Base-by-base conservation (phyloP, 2,329 filamentous ascomycete genomes). In the Exophiala spinifera region DNA sequence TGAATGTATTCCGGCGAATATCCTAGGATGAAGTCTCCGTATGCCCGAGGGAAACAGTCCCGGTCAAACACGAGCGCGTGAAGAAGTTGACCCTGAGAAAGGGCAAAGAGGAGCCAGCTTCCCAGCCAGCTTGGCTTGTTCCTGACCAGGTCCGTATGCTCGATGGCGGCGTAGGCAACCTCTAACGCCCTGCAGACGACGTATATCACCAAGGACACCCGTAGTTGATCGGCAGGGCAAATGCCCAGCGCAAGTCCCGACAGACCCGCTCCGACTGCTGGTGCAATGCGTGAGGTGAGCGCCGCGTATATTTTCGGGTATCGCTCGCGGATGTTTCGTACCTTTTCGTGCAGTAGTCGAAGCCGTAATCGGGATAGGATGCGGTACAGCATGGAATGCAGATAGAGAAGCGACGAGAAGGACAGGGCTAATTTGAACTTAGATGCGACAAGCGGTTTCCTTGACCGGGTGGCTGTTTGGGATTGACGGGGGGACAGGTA, bases 311-410 rank as follows among this genome's bases (percentile, higher is more conserved):
- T 82, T 15, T 82, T 82, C 0, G 91, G 91, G 65, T 97, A 96
- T 50, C 92, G 86, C 53, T 80, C 77, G 13, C 91, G 82, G 72
- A 97, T 96, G 0, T 89, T 86, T 51, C 82, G 80, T 1, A 91
- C 90, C 53, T 89, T 82, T n/a, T 89, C 82, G 33, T 87, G 85
- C 39, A 95, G 83, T 3, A 99, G 78, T 60, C 90, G 89, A 1
- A 81, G 78, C 45, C 92, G 86, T 40, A 97, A 76, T 23, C 89
- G 83, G 21, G 82, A 82, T 64, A 97, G 88, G 77, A 97, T 96
- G 55, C 92, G 89, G 73, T 92, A 90, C 21, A 97, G 83, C 1
- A 96, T 78, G 25, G 94, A 85, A 70, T 99, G 94, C 57, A 95
- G 83, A 40, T 97, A 83, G 17, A 97, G 80, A 60, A 96, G 90